Evolutionary conservation across 1,284 basidiomycete genomes (phyloP).

Genomic region (Microbotryum scabiosae): DNA sequence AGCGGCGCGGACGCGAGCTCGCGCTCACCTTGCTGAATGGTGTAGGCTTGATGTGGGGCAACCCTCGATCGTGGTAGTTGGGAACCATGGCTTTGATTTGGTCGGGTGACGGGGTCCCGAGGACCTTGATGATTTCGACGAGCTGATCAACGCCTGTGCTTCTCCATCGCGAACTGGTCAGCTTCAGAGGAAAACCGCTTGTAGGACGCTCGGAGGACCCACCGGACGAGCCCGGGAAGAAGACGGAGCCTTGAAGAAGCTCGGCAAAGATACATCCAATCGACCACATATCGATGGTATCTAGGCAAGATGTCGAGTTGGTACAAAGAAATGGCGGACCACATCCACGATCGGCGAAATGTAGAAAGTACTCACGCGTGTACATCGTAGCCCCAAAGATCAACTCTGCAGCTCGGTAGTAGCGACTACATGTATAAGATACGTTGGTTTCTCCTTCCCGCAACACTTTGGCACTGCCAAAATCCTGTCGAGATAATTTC

Average conservation of each 20-base stretch:
- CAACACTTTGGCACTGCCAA: slow-evolving; percentile 98
- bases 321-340: neutral
- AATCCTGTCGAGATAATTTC: slow-evolving; percentile 61
- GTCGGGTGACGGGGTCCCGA: slow-evolving; percentile 85
- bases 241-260: slow-evolving; percentile 91
- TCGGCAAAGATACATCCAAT: slow-evolving; percentile 99
- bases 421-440: slow-evolving; percentile 90
- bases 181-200: neutral
- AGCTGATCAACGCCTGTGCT: slow-evolving; percentile 82
- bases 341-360: no score
- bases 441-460: slow-evolving; percentile 90
- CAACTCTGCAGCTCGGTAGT: slow-evolving; percentile 97
- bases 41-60: slow-evolving; percentile 82
- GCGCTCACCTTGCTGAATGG: slow-evolving; percentile 52
- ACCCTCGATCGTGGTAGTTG: slow-evolving; percentile 96
- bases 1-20: neutral
- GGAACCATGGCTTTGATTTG: slow-evolving; percentile 99
- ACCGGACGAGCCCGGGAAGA: slow-evolving; percentile 89
- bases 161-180: neutral
- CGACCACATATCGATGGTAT: slow-evolving; percentile 99
- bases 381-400: slow-evolving; percentile 99
- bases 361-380: slow-evolving; percentile 49
- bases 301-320: neutral
- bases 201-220: no score
- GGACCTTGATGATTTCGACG: slow-evolving; percentile 99